Base-by-base conservation (phyloP, 352 stramenopile genomes). In the Aphanomyces invadans region DNA sequence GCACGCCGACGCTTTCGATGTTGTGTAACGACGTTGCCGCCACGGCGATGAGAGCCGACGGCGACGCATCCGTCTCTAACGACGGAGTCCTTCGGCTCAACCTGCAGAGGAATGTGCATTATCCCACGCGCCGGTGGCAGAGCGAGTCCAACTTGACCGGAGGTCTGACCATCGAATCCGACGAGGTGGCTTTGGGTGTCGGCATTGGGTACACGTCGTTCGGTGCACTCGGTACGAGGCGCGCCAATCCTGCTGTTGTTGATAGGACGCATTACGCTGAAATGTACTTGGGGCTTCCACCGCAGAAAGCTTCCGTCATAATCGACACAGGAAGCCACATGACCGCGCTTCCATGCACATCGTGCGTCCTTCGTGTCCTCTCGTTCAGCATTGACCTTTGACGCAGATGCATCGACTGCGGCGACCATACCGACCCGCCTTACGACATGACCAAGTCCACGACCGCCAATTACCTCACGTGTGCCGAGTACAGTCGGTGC, bases 281-380 rank as follows among this genome's bases (percentile, higher is more conserved):
- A 68, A 74, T 94, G 46, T 90, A 92, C 68, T 67, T 92, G 53
- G 86, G 86, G 1, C 77, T 91, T 7, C 86, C 86, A 4, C 73
- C 82, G 7, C 86, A 94, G 71, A 80, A 81, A 36, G 86, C 81
- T n/a, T 94, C 86, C 1, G 78, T 94, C 59, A 94, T 94, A 31
- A 74, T 92, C 5, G 86, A 94, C 45, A 94, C 86, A 5, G 86
- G 86, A 2, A 94, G 86, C 48, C 81, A 90, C 67, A 70, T 90
- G 44, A 94, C 83, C 12, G 86, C 86, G 42, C 66, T 94, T 28
- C 86, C 86, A 0, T 94, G 86, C 61, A 86, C 66, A 38, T 72
- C 74, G 68, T 84, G 62, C 38, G 75, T 57, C 31, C 4, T n/a
- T 21, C 33, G 32, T 44, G 4, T 19, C 2, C 12, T 2, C 3